Conservation (phyloP, 2,329 filamentous ascomycete genomes). For the Curvularia eragrostidis region DNA sequence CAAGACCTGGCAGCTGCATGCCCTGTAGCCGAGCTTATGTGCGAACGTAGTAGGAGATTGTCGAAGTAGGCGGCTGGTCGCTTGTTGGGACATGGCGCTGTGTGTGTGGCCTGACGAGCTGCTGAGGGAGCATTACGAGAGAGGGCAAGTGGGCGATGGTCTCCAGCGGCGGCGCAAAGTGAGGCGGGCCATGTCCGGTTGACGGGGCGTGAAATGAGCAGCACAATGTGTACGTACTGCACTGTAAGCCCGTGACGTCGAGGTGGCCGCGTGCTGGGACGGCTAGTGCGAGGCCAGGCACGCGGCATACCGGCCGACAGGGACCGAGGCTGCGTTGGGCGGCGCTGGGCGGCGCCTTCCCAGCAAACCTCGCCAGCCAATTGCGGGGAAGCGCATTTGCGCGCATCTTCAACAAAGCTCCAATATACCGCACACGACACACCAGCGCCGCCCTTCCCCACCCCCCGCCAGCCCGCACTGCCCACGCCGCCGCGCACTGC, state of each 20-base stretch:
- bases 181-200: background rate
- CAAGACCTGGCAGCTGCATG: slow-evolving; percentile 32
- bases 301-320: slow-evolving; percentile 20
- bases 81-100: slow-evolving; percentile 22
- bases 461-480: slow-evolving; percentile 8
- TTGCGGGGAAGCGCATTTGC: slow-evolving; percentile 37
- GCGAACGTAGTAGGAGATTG: no score
- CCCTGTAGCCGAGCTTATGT: slow-evolving; percentile 27
- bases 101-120: slow-evolving; percentile 18
- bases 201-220: background rate
- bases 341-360: slow-evolving; percentile 14
- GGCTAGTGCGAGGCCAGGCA: slow-evolving; percentile 12
- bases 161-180: background rate
- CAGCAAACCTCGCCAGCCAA: slow-evolving; percentile 34
- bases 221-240: no score
- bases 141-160: background rate
- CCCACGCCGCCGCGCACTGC: slow-evolving; percentile 1
- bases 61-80: slow-evolving; percentile 25
- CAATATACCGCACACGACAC: slow-evolving; percentile 22
- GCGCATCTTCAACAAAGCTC: slow-evolving; percentile 22
- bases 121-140: slow-evolving; percentile 6
- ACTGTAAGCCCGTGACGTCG: no score
- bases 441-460: slow-evolving; percentile 14
- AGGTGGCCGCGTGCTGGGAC: slow-evolving; percentile 6
- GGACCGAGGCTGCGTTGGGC: slow-evolving; percentile 28